Percentiles rank a stretch among this genome's conserved stretches.
These are phyloP conservation scores for Colletotrichum musicola DNA, from an alignment of 2,329 filamentous ascomycete genomes.

Conservation along the genomic window DNA sequence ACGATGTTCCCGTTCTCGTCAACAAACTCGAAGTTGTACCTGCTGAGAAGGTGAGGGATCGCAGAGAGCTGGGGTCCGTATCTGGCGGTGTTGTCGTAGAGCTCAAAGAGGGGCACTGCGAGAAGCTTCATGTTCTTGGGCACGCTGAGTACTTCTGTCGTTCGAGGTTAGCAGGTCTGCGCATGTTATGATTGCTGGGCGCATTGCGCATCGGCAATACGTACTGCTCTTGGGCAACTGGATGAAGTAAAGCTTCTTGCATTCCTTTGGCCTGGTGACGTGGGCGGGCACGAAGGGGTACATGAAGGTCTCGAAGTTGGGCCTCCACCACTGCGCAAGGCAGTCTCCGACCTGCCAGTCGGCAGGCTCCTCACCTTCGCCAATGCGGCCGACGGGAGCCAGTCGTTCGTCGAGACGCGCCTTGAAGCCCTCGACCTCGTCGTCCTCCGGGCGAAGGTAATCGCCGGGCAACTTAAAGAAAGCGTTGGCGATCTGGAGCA, in stretches of 20 bases:
- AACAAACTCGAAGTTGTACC: conserved; percentile 98
- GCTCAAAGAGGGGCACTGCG: conserved; percentile 94
- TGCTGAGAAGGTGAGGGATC: conserved; percentile 92
- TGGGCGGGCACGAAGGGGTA: conserved; percentile 98
- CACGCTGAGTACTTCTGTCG: conserved; percentile 88
- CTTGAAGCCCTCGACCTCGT: conserved; percentile 97
- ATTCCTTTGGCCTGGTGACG: conserved; percentile 96
- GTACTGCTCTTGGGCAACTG: conserved; percentile 91
- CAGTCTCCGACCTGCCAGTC: conserved; percentile 97
- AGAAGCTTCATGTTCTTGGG: conserved; percentile 99
- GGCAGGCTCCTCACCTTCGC: conserved; percentile 69
- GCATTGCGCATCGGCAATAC: conserved; percentile 46
- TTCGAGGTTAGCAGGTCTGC: conserved; percentile 40
- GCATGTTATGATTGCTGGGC: not conserved
- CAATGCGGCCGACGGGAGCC: conserved; percentile 88
- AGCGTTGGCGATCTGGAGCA: conserved; percentile 99
- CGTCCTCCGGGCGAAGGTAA: conserved; percentile 89
- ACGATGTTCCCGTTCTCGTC: conserved; percentile 92
- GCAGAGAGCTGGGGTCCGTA: conserved; percentile 97
- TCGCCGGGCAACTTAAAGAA: conserved; percentile 99
- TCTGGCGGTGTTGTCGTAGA: conserved; percentile 95
- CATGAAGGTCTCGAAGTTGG: conserved; percentile 99
- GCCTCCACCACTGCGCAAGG: conserved; percentile 97
- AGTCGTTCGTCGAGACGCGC: conserved; percentile 90
- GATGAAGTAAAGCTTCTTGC: conserved; percentile 99